A percentile compares a stretch with the other conserved stretches of the same genome.
These are phyloP conservation scores for Fragaria ananassa DNA, from an alignment of 306 rosid species.

Conservation along the genomic window DNA sequence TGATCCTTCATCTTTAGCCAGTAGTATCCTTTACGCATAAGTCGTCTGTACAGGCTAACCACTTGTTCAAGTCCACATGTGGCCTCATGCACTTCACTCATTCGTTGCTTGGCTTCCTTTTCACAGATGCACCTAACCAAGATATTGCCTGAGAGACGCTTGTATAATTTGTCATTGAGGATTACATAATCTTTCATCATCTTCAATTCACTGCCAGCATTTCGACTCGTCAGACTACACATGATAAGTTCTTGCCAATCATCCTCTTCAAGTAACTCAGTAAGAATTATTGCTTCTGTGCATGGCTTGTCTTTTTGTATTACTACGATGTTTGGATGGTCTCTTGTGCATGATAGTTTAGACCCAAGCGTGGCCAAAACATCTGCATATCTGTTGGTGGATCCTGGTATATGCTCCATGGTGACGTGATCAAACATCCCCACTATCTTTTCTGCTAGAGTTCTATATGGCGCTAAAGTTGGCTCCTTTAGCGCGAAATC, in stretches of 20 bases:
- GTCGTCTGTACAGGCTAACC: not conserved
- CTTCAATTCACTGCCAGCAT: fast-evolving
- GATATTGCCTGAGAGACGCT: not conserved
- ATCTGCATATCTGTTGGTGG: not conserved
- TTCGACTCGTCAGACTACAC: fast-evolving
- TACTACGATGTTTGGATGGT: no score
- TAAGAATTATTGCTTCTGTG: not conserved
- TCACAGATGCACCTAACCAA: not conserved
- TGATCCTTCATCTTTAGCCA: not conserved
- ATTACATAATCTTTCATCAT: not conserved
- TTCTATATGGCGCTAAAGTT: no score
- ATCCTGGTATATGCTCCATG: no score
- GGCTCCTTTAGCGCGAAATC: no score
- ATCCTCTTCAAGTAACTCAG: not conserved
- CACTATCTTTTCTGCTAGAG: no score
- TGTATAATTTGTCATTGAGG: not conserved
- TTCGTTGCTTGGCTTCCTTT: not conserved
- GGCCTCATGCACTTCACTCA: not conserved
- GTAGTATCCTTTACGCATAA: not conserved
- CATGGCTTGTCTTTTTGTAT: not conserved
- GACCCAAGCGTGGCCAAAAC: not conserved
- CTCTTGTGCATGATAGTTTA: no score
- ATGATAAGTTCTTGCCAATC: not conserved
- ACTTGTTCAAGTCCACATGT: not conserved
- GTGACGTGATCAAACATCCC: no score